Base-by-base conservation (phyloP, 2,329 filamentous ascomycete genomes). In the Scopulariopsis brevicaulis region DNA sequence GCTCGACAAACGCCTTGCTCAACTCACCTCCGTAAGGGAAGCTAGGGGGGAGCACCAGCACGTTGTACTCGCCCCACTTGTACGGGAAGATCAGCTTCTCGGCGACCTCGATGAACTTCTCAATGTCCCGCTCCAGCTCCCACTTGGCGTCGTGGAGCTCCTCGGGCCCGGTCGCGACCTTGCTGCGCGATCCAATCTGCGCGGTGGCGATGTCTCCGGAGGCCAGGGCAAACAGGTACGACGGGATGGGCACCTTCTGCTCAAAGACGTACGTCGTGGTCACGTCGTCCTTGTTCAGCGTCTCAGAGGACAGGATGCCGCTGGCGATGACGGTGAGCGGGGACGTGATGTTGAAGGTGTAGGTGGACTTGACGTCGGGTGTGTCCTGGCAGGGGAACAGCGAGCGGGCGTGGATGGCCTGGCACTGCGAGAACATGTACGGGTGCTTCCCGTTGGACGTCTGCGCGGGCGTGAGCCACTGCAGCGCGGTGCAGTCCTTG, bases 301-400 rank as follows among this genome's bases (percentile, higher is more conserved):
- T 67, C 46, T 76, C 75, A 2, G 71, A 70, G 51, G 78, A 72
- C 6, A 79, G 73, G 20, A 97, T 79, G 58, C 94, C 94, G 66
- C 90, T 96, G 35, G 93, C 92, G 59, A 97, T 83, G n/a, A 96
- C 92, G 0, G 91, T 90, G 15, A 96, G 80, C 5, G 87, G 84
- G 25, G 91, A 96, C 28, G 85, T 85, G 67, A 99, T 87, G 66
- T 86, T 88, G 76, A 96, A 96, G 62, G 86, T 85, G 72, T 92
- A 91, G 1, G 91, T 95, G n/a, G 89, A 91, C 77, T 99, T 99
- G 66, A 96, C 89, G 69, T 96, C 93, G 3, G 94, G 94, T 1
- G 94, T 97, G 69, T 99, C 94, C 75, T 97, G 93, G 73, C 93
- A 97, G 7, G 94, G 94, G 71, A 97, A 96, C 61, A 97, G 82